Evolutionary conservation across 2,329 filamentous ascomycete species (phyloP).

Genomic region (Dendryphion nanum): DNA sequence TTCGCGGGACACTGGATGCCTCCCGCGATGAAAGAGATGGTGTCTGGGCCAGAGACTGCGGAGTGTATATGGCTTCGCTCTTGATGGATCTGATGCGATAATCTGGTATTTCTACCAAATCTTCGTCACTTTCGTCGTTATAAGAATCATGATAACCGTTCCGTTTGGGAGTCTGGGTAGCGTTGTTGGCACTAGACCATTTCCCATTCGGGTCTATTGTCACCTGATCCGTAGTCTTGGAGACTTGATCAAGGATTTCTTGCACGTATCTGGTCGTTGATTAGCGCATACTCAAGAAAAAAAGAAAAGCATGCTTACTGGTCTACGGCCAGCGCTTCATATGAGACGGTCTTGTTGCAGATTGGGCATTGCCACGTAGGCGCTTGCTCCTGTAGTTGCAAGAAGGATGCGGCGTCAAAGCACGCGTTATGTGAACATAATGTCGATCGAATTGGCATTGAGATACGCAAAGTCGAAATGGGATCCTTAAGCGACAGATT

Average conservation of each 20-base stretch:
- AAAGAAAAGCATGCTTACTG: constrained; percentile 59
- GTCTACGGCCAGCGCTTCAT: constrained; percentile 80
- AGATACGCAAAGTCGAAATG: constrained; percentile 79
- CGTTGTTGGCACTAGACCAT: constrained; percentile 60
- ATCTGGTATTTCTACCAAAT: constrained; percentile 46
- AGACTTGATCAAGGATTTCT: constrained; percentile 77
- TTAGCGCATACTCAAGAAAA: constrained; percentile 4
- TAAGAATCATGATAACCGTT: constrained; percentile 13
- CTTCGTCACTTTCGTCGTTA: constrained; percentile 43
- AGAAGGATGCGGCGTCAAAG: constrained; percentile 88
- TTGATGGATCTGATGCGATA: constrained; percentile 42
- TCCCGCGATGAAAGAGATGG: constrained; percentile 49
- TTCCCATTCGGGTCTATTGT: constrained; percentile 83
- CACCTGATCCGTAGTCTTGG: constrained; percentile 73
- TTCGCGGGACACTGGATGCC: constrained; percentile 30
- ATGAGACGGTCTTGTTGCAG: constrained; percentile 80
- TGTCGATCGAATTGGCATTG: constrained; percentile 74
- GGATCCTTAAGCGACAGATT: constrained; percentile 92
- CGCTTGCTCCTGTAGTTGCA: constrained; percentile 92
- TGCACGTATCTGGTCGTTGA: constrained; percentile 67
- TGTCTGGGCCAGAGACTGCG: constrained; percentile 40
- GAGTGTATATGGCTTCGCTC: constrained; percentile 36
- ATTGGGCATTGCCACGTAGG: constrained; percentile 97
- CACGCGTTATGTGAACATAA: constrained; percentile 89
- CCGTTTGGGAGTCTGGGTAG: constrained; percentile 37